Evolutionary conservation across 2,329 filamentous ascomycete genomes (phyloP), one percentile per base, ranked within the genome.

Genomic region (Colletotrichum sp.): DNA sequence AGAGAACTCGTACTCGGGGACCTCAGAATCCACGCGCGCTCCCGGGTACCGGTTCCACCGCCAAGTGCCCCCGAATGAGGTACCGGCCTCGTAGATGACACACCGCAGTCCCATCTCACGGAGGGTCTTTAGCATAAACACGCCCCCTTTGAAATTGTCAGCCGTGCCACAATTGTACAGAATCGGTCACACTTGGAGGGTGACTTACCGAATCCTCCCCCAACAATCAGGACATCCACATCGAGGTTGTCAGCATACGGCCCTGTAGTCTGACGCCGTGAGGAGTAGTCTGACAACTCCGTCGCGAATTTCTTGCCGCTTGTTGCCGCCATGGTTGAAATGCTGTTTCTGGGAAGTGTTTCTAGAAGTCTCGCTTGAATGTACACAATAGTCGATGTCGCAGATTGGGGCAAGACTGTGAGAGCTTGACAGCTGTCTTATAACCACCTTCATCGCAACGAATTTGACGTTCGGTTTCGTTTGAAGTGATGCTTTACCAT

Each of bases 21-120:
- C 85, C 69, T 90, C 87, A 0, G 87, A 89, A 81, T 93, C 91
- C 4, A 91, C 89, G 0, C 85, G 82, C 2, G 89, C 87, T 1
- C 90, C 90, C 0, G 89, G 90, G 77, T 91, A 92, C 78, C 86
- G 86, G 80, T 91, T 91, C 88, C 87, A 91, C 59, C 86, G 82
- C 91, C 91, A 92, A 0, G 86, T 88, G 28, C 90, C 90, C 4
- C 90, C 90, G 1, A 86, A 80, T 67, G 88, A 86, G 10, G 85
- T 85, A 13, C 88, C 90, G 1, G 89, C 88, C 76, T 92, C 91
- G 76, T 88, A 89, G 26, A 92, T 85, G 34, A 87, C 85, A 3
- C 85, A 82, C 15, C 87, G 88, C 34, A 88, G 80, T 1, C 90
- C 90, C 12, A 84, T 84, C 12, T 90, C 87, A 4, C 89, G 87